Conservation (phyloP, 1,139 yeast genomes). For the Candida sanyaensis region DNA sequence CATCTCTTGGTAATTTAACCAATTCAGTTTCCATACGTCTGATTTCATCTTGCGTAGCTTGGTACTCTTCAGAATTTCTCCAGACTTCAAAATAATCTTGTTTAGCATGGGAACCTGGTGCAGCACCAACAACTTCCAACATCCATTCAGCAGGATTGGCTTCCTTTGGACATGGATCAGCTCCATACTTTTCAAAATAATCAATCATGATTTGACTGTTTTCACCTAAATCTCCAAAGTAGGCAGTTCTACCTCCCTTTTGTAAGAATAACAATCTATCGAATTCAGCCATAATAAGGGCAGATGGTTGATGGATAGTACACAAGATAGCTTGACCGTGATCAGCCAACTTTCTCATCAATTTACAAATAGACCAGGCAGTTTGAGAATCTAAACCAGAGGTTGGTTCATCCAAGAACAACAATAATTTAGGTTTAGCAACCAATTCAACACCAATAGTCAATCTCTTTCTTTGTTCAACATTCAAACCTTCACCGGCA, state of each 20-base stretch:
- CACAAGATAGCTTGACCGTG: conserved; percentile 44
- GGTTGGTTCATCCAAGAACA: conserved; percentile 39
- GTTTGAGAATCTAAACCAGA: conserved; percentile 45
- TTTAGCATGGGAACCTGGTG: conserved; percentile 34
- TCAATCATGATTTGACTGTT: conserved; percentile 48
- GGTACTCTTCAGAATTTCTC: conserved; percentile 28
- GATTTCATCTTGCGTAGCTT: conserved; percentile 23
- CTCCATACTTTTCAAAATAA: conserved; percentile 60
- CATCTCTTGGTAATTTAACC: conserved; percentile 23
- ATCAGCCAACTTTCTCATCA: conserved; percentile 41
- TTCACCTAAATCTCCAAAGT: conserved; percentile 64
- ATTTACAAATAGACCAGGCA: conserved; percentile 44
- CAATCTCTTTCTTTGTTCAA: conserved; percentile 38
- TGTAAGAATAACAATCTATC: conserved; percentile 38
- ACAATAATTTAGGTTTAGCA: conserved; percentile 36
- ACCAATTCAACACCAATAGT: conserved; percentile 42
- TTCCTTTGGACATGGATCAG: conserved; percentile 40
- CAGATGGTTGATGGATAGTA: conserved; percentile 45
- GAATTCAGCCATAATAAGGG: conserved; percentile 34
- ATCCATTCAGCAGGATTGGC: conserved; percentile 62
- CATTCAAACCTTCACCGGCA: conserved; percentile 41
- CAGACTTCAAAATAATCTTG: conserved; percentile 36
- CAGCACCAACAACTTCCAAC: conserved; percentile 51
- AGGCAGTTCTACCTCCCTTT: conserved; percentile 59
- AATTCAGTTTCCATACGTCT: conserved; percentile 32